Evolutionary conservation across 306 rosid genomes (phyloP).

Genomic region (Vigna unguiculata): DNA sequence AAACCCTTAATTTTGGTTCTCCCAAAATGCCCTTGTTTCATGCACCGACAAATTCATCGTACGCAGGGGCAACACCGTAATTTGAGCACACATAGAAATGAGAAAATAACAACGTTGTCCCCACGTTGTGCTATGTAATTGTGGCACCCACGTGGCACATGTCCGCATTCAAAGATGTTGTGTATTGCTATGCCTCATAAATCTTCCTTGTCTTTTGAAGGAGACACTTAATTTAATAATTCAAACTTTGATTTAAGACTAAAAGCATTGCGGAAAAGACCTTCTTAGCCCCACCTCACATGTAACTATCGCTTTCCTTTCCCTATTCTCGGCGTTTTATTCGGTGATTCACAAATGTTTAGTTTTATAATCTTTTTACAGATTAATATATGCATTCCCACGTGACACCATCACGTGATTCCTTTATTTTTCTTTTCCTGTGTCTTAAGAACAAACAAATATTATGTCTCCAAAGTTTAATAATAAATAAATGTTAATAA

Average conservation of each 20-base stretch:
- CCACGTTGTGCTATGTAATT: conserved; percentile 48
- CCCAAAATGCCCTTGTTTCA: conserved; percentile 30
- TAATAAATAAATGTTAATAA: neutral
- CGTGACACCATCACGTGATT: conserved; percentile 56
- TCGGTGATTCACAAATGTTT: conserved; percentile 44
- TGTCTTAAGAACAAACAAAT: conserved; percentile 15
- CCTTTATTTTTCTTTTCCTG: conserved; percentile 38
- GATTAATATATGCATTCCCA: neutral
- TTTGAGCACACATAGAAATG: neutral
- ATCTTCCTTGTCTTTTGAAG: neutral
- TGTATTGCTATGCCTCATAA: neutral
- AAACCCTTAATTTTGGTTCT: neutral
- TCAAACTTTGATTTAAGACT: conserved; percentile 10
- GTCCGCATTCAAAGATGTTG: conserved; percentile 38
- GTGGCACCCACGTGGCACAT: conserved; percentile 59
- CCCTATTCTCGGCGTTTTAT: conserved; percentile 60
- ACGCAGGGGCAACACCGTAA: conserved; percentile 16
- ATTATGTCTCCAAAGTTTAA: conserved; percentile 1
- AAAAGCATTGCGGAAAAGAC: neutral
- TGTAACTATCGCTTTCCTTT: conserved; percentile 54
- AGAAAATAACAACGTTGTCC: conserved; percentile 39
- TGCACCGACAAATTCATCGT: neutral
- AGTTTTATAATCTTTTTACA: neutral
- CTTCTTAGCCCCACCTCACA: conserved; percentile 47
- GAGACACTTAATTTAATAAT: conserved; percentile 17